Evolutionary conservation across 306 rosid species (phyloP).

Genomic region (Vigna nakashimae): DNA sequence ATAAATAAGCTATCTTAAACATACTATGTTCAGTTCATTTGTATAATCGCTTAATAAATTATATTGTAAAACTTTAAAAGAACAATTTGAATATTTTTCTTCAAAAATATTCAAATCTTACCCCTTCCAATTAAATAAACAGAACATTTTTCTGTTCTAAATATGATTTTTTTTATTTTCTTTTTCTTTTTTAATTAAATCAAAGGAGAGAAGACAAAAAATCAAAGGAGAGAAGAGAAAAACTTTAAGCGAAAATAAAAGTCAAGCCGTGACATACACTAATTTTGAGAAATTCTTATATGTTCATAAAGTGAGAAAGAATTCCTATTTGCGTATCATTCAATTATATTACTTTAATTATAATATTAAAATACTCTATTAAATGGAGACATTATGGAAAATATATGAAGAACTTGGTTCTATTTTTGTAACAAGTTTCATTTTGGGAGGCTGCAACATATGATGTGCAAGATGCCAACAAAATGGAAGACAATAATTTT

Average conservation of each 20-base stretch:
- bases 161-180: background rate
- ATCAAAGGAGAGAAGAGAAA: background rate
- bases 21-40: background rate
- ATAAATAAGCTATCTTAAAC: background rate
- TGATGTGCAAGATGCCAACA: too few relatives aligned
- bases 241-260: background rate
- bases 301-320: background rate
- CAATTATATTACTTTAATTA: background rate
- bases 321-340: background rate
- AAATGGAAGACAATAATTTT: too few relatives aligned
- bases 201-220: background rate
- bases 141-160: background rate
- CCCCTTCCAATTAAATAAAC: background rate
- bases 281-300: constrained; percentile 7
- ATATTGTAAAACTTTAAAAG: background rate
- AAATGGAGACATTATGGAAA: too few relatives aligned
- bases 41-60: background rate
- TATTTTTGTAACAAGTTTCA: too few relatives aligned
- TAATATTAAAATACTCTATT: too few relatives aligned
- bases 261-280: background rate
- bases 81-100: background rate
- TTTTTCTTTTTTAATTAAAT: background rate
- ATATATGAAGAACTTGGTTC: too few relatives aligned
- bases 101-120: background rate
- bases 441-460: too few relatives aligned